Evolutionary conservation across 352 stramenopile species (phyloP), one percentile per base, ranked within the genome.

Genomic region (Globisporangium abappressorium): DNA sequence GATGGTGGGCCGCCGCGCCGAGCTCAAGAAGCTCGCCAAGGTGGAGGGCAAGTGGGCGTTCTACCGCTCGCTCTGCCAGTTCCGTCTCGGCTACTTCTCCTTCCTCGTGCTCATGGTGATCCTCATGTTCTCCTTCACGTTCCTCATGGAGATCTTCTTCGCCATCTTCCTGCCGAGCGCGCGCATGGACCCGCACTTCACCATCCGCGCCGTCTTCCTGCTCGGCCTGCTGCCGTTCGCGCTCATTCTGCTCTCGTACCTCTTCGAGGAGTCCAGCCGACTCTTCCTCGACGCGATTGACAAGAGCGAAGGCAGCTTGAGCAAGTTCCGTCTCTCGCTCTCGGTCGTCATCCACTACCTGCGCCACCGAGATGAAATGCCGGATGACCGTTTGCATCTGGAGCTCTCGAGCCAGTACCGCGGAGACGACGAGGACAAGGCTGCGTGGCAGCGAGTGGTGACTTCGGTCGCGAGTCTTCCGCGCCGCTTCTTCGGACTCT

Each of bases 61-160:
- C 67, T 95, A 96, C 73, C 87, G 87, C 70, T 76, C 76, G 49
- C 66, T 89, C 47, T 95, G 87, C 71, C 85, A 94, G 71, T 94
- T 96, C 71, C 83, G 89, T 1, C 76, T 96, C n/a, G 87, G 87
- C 62, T 96, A 95, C 75, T 90, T 96, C 68, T 84, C 89, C 43
- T 95, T 96, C 70, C 74, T 96, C 36, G 89, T 96, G 71, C 83
- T 93, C 67, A 92, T 96, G 82, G 88, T 89, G 70, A 93, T 96
- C 70, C 79, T 96, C 75, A 94, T 95, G 79, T 96, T 96, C 70
- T 93, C 85, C 47, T 92, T 96, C 74, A 90, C 85, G 69, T 83
- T 94, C 66, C 73, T 96, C 57, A 96, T 96, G 89, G 87, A 94
- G 71, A 93, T 95, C 49, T 95, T 96, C 82, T 96, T 96, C 70